A percentile compares a stretch with the other conserved stretches of the same genome.
Evolutionary conservation across 768 basidiomycete genomes (phyloP).

Genomic region (Collybia sp.): DNA sequence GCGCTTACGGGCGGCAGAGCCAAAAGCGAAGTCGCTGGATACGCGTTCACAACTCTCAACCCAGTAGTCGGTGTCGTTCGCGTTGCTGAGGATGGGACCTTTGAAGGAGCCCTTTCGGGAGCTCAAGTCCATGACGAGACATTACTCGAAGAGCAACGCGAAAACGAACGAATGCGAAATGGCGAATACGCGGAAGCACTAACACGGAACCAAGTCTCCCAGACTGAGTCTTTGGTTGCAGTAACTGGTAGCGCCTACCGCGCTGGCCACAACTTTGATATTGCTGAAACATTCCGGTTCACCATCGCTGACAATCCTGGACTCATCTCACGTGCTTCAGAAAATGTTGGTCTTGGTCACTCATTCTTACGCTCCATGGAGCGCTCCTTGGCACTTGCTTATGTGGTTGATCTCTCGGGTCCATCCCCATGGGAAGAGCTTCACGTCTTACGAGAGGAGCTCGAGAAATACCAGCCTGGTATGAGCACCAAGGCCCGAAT

Average conservation of each 20-base stretch:
- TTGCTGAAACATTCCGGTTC: slow-evolving; percentile 79
- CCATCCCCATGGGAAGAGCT: slow-evolving; percentile 79
- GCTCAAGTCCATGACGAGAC: slow-evolving; percentile 66
- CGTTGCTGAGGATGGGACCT: slow-evolving; percentile 73
- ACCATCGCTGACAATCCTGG: slow-evolving; percentile 98
- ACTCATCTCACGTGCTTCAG: slow-evolving; percentile 76
- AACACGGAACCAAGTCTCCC: slow-evolving; percentile 42
- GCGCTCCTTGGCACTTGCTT: slow-evolving; percentile 83
- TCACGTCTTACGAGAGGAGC: slow-evolving; percentile 66
- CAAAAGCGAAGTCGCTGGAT: slow-evolving; percentile 80
- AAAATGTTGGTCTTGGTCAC: slow-evolving; percentile 91
- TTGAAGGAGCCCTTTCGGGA: slow-evolving; percentile 53
- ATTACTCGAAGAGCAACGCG: slow-evolving; percentile 42
- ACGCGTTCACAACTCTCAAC: slow-evolving; percentile 94
- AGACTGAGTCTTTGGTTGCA: slow-evolving; percentile 15
- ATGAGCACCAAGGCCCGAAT: slow-evolving; percentile 74
- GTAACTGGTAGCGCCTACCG: slow-evolving; percentile 9
- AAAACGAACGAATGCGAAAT: slow-evolving; percentile 40
- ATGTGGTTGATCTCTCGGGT: slow-evolving; percentile 85
- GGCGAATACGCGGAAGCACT: slow-evolving; percentile 46
- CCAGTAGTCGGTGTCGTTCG: slow-evolving; percentile 91
- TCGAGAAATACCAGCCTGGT: slow-evolving; percentile 77
- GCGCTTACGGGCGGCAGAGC: slow-evolving; percentile 85
- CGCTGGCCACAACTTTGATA: slow-evolving; percentile 50
- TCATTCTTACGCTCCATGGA: slow-evolving; percentile 93